Base-by-base conservation (phyloP, 306 rosid genomes). In the Pueraria montana region DNA sequence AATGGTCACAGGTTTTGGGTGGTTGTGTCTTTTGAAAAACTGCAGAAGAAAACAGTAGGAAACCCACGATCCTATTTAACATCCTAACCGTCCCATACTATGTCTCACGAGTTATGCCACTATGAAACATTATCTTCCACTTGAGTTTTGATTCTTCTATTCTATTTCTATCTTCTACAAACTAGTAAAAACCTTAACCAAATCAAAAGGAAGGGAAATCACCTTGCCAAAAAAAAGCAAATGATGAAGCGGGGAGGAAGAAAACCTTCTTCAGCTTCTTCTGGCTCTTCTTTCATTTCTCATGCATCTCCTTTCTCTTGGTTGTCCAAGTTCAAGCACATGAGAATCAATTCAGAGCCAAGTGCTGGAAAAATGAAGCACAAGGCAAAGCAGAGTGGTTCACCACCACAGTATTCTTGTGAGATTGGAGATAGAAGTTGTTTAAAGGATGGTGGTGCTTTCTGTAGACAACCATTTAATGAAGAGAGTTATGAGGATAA, bases 311-410 rank as follows among this genome's bases (percentile, higher is more conserved):
- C 92, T 46, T 77, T 76, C 77, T 89, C 96, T 76, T 96, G 98
- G 98, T 74, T 94, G 48, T 89, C 94, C 23, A 96, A 89, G 92
- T 87, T 93, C 81, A 94, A 91, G 87, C 87, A 86, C 4, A 94
- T 88, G 87, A 84, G 78, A 58, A 58, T 81, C 40, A 79, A 63
- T 53, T 84, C 86, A 18, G 89, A 93, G 68, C 69, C 87, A 4
- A 84, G 64, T 84, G 87, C 83, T 49, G 24, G 65, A 70, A 87
- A 93, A 26, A 50, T 17, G 5, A 87, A 79, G 62, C 85, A 52
- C 17, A 87, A 78, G 63, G 90, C 74, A 77, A 87, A 76, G 80
- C 36, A 40, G 58, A 82, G 78, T 80, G 84, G 85, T 87, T 76
- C 90, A 24, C 80, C 90, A 24, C 80, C 80, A 52, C 69, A 59